Evolutionary conservation across 2,329 filamentous ascomycete genomes (phyloP).

Genomic region (Xylariales sp.): DNA sequence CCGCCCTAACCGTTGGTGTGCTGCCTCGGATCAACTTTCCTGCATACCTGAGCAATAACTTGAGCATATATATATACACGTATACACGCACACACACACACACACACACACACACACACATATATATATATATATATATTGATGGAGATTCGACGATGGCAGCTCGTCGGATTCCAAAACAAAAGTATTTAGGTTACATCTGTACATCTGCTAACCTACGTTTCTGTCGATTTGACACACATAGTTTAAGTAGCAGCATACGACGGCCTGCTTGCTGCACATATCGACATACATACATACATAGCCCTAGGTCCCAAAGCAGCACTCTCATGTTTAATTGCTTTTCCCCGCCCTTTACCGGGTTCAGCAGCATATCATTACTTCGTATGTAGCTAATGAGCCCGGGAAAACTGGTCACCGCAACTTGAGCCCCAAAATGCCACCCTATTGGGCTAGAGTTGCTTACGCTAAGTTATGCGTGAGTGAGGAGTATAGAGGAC

Average conservation of each 20-base stretch:
- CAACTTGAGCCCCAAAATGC: slow-evolving; percentile 20
- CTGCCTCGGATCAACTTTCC: slow-evolving; percentile 10
- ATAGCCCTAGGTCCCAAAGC: neutral
- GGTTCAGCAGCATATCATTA: slow-evolving; percentile 1
- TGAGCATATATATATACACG: too few species aligned
- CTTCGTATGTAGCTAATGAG: neutral
- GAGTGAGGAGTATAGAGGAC: slow-evolving; percentile 4
- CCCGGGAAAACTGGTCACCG: slow-evolving; percentile 4
- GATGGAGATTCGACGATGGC: neutral
- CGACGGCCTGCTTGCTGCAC: slow-evolving; percentile 2
- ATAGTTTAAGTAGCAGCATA: neutral
- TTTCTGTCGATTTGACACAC: neutral
- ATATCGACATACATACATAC: neutral
- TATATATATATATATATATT: neutral
- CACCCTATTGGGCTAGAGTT: slow-evolving; percentile 2
- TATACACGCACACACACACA: too few species aligned
- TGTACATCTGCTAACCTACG: slow-evolving; percentile 3
- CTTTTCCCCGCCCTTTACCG: slow-evolving; percentile 24
- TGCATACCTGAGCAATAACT: slow-evolving; percentile 2
- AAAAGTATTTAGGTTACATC: neutral
- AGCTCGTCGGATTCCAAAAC: neutral
- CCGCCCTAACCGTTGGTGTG: slow-evolving; percentile 21
- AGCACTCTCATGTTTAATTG: slow-evolving; percentile 11
- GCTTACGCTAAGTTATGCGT: slow-evolving; percentile 5
- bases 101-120: too few species aligned